Evolutionary conservation across 352 stramenopile species (phyloP), one percentile per base, ranked within the genome.

Genomic region (Pythium aquatile): DNA sequence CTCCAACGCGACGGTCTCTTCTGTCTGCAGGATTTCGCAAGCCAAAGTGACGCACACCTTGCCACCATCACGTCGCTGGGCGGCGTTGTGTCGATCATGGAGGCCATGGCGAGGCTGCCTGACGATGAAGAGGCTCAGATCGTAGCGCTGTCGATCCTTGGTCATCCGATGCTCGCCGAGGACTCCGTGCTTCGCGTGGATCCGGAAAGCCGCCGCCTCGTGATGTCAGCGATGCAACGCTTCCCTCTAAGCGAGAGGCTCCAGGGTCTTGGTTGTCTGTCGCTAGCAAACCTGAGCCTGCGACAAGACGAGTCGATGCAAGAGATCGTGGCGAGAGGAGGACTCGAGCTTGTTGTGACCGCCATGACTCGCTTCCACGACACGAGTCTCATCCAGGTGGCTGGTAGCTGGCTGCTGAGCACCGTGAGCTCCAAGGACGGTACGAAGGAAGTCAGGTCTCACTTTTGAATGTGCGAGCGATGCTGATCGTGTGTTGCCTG

Each of bases 191-290:
- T 85, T 20, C 75, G 77, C 9, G 78, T 90, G 14, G 79, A 75
- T 37, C 73, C 75, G 2, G 77, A 87, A 57, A 90, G 73, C 24
- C 68, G 75, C 0, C 73, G 75, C 7, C 70, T 90, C 6, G 81
- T 87, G 11, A 66, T 90, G 24, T 82, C 77, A 10, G 75, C 78
- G 40, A 88, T 88, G 81, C 68, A 70, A 39, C 68, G 78, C 0
- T 88, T 90, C 55, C 77, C 77, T n/a, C 56, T 85, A 16, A 80
- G 73, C 28, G 78, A 88, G 58, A 73, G 85, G 55, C 57, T 88
- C 1, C 78, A 90, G 51, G 81, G 78, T 2, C 64, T 89, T 17
- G 61, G 73, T 7, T 84, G 70, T 33, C 66, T 90, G 3, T 77
- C 78, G 3, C 65, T 90, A 17, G 74, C 75, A 6, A 90, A 90